Evolutionary conservation across 2,329 filamentous ascomycete genomes (phyloP).

Genomic region (Ophiostoma australiae): DNA sequence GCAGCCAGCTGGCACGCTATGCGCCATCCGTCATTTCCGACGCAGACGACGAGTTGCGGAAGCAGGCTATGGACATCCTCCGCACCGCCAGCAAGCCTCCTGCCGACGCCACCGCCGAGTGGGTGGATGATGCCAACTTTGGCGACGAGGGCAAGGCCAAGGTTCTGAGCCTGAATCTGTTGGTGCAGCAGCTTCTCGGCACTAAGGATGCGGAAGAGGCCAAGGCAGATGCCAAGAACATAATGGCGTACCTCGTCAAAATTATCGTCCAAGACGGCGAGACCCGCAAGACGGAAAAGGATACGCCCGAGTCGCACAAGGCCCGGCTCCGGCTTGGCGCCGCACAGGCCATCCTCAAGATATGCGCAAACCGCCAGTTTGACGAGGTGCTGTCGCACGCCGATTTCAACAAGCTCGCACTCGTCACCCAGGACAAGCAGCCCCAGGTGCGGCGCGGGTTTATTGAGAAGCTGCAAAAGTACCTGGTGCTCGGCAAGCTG

Average conservation of each 20-base stretch:
- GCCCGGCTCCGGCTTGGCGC: slow-evolving; percentile 77
- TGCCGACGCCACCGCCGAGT: slow-evolving; percentile 51
- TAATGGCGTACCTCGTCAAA: slow-evolving; percentile 74
- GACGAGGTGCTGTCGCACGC: slow-evolving; percentile 67
- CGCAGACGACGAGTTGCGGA: slow-evolving; percentile 68
- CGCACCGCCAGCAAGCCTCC: slow-evolving; percentile 42
- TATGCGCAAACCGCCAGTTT: slow-evolving; percentile 70
- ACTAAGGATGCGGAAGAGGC: slow-evolving; percentile 48
- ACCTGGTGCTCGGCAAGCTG: slow-evolving; percentile 68
- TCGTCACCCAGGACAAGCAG: slow-evolving; percentile 73
- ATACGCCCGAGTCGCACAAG: slow-evolving; percentile 73
- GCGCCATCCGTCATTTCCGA: slow-evolving; percentile 68
- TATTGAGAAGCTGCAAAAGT: slow-evolving; percentile 82
- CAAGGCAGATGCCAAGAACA: slow-evolving; percentile 45
- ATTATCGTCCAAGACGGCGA: slow-evolving; percentile 66
- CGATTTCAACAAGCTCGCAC: slow-evolving; percentile 76
- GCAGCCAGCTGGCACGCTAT: slow-evolving; percentile 71
- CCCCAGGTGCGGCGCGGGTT: slow-evolving; percentile 72
- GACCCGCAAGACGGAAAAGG: slow-evolving; percentile 45
- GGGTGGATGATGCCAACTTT: slow-evolving; percentile 62
- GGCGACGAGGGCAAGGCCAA: slow-evolving; percentile 83
- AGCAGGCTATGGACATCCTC: slow-evolving; percentile 71
- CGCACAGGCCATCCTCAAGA: slow-evolving; percentile 74
- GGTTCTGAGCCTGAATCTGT: slow-evolving; percentile 72
- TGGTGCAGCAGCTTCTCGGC: slow-evolving; percentile 77